Conservation (phyloP, 1,284 basidiomycete species). For the Puccinia hordei region DNA sequence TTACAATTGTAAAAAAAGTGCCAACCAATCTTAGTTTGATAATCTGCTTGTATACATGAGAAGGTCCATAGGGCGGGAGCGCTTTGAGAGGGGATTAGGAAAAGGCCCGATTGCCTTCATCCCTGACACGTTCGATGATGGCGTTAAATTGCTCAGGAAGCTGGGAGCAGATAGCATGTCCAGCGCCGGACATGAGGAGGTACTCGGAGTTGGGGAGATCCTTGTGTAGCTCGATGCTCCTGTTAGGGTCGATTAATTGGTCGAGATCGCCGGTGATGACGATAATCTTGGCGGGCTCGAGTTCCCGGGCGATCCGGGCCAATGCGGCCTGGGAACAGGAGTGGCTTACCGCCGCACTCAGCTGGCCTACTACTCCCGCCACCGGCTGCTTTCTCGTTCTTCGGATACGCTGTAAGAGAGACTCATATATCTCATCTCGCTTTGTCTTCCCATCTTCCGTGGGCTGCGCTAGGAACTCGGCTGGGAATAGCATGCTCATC, state of each 20-base stretch:
- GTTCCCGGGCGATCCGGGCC: conserved; percentile 64
- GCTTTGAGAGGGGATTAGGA: neutral
- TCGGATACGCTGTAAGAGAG: neutral
- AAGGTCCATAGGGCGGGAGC: neutral
- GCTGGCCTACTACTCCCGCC: conserved; percentile 17
- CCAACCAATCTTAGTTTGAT: too few species aligned
- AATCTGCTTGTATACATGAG: neutral
- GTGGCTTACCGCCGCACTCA: conserved; percentile 62
- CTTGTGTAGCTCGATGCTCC: conserved; percentile 67
- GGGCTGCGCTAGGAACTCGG: neutral
- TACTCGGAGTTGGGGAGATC: conserved; percentile 72
- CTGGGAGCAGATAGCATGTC: conserved; percentile 71
- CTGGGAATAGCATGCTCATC: conserved; percentile 20
- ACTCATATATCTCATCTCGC: conserved; percentile 3
- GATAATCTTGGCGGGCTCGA: conserved; percentile 62
- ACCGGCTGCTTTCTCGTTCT: conserved; percentile 2
- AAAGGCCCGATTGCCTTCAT: conserved; percentile 63
- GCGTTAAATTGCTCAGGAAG: conserved; percentile 64
- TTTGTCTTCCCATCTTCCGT: neutral
- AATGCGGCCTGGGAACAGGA: conserved; percentile 67
- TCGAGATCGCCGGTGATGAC: conserved; percentile 78
- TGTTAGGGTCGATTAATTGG: conserved; percentile 66
- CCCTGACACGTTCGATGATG: conserved; percentile 66
- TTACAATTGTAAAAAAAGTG: too few species aligned
- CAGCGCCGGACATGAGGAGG: conserved; percentile 68